phyloP scores from a whole-genome alignment of 495 filamentous ascomycete genomes.

The Trichoderma reesei region DNA sequence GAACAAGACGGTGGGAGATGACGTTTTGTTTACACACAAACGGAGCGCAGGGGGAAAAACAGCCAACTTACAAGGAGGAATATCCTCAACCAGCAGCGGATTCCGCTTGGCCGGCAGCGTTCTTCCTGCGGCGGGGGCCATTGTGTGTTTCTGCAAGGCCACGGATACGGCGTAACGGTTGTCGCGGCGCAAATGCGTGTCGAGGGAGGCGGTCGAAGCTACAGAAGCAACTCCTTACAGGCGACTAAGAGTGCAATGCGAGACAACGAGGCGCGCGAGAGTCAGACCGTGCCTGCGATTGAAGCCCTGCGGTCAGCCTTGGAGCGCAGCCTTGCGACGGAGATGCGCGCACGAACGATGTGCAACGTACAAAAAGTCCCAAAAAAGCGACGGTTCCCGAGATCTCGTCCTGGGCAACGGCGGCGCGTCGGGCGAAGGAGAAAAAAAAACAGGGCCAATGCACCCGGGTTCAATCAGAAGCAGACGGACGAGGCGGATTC shows the following conservation, averaged over 20 bases:
- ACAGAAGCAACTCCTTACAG: not conserved
- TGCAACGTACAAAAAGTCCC: not conserved
- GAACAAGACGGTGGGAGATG: too few species aligned
- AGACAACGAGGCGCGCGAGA: conserved; percentile 1
- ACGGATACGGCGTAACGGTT: conserved; percentile 55
- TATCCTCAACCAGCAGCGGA: conserved; percentile 37
- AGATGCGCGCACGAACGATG: too few species aligned
- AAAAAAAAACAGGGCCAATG: not conserved
- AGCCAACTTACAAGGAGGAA: conserved; percentile 46
- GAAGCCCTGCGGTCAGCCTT: too few species aligned
- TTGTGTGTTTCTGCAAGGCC: conserved; percentile 29
- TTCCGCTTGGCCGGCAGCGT: conserved; percentile 6
- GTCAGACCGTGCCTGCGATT: not conserved
- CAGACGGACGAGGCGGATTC: not conserved
- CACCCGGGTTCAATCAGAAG: not conserved
- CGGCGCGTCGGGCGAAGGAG: not conserved
- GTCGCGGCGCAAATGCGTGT: conserved; percentile 45
- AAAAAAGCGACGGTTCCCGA: not conserved
- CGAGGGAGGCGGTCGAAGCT: not conserved
- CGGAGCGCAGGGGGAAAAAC: not conserved
- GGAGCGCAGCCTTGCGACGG: too few species aligned
- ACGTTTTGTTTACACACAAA: not conserved
- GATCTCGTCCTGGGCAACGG: not conserved
- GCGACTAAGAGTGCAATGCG: not conserved
- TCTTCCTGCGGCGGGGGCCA: conserved; percentile 8